phyloP scores from a whole-genome alignment of 306 rosid species.

The Sicyos edulis region DNA sequence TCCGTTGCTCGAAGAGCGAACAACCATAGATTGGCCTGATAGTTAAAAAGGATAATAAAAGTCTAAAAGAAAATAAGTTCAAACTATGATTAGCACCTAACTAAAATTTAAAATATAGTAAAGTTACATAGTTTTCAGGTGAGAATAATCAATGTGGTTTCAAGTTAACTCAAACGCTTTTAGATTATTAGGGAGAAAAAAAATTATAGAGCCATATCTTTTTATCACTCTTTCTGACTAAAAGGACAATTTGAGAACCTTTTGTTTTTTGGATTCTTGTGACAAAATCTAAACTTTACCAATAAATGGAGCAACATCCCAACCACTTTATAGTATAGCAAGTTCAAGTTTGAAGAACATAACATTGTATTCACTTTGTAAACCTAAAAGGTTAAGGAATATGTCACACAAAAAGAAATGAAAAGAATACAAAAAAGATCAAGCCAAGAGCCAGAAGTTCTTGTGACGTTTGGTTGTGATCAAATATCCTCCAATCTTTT shows the following conservation, averaged over 20 bases:
- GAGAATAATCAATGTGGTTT: too few relatives aligned
- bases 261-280: background rate
- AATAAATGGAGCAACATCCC: background rate
- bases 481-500: conserved; percentile 68
- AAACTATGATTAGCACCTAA: too few relatives aligned
- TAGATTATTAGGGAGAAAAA: too few relatives aligned
- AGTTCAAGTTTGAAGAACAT: conserved; percentile 12
- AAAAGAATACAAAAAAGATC: background rate
- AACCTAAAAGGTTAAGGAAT: background rate
- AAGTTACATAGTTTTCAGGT: too few relatives aligned
- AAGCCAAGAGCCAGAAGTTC: conserved; percentile 93
- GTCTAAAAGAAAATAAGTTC: too few relatives aligned
- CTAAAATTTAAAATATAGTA: too few relatives aligned
- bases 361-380: background rate
- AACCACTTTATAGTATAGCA: conserved; percentile 19
- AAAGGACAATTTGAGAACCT: background rate
- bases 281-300: background rate
- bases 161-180: too few relatives aligned
- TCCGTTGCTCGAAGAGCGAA: background rate
- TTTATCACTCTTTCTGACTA: too few relatives aligned
- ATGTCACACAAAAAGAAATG: background rate
- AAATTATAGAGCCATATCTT: too few relatives aligned
- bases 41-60: background rate
- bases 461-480: conserved; percentile 88
- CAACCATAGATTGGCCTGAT: too few relatives aligned